These are phyloP conservation scores for Sutorius australiensis DNA, from an alignment of 768 basidiomycete species.

Conservation along the genomic window DNA sequence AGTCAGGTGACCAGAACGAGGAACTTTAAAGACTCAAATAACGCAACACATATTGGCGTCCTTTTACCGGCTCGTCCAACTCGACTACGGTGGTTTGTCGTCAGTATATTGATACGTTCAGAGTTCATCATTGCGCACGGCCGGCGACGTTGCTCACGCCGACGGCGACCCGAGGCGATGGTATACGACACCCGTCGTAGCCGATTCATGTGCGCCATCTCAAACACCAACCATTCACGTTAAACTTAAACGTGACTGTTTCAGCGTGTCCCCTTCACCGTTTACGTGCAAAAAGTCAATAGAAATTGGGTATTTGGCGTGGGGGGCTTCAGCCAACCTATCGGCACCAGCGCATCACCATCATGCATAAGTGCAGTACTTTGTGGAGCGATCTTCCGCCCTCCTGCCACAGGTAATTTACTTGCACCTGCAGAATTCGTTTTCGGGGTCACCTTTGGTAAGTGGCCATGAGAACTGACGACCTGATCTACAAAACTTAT, in stretches of 20 bases:
- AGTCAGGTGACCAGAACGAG: conserved; percentile 14
- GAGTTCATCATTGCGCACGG: background rate
- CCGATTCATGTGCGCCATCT: background rate
- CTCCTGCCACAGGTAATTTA: background rate
- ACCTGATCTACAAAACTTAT: conserved; percentile 11
- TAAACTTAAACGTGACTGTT: background rate
- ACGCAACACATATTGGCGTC: background rate
- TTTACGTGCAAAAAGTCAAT: background rate
- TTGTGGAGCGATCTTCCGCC: conserved; percentile 13
- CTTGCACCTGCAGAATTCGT: background rate
- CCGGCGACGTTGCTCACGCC: background rate
- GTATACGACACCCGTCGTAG: background rate
- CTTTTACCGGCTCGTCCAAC: background rate
- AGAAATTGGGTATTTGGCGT: background rate
- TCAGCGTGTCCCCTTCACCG: background rate
- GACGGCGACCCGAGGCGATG: background rate
- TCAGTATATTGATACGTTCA: background rate
- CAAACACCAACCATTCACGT: background rate
- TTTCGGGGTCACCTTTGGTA: background rate
- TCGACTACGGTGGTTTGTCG: background rate
- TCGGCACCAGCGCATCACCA: background rate
- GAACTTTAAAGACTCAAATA: conserved; percentile 2
- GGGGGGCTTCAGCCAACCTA: background rate
- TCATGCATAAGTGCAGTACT: background rate
- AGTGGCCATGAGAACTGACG: background rate